These are phyloP conservation scores for Neurospora africana DNA, from an alignment of 495 filamentous ascomycete species.

Conservation along the genomic window DNA sequence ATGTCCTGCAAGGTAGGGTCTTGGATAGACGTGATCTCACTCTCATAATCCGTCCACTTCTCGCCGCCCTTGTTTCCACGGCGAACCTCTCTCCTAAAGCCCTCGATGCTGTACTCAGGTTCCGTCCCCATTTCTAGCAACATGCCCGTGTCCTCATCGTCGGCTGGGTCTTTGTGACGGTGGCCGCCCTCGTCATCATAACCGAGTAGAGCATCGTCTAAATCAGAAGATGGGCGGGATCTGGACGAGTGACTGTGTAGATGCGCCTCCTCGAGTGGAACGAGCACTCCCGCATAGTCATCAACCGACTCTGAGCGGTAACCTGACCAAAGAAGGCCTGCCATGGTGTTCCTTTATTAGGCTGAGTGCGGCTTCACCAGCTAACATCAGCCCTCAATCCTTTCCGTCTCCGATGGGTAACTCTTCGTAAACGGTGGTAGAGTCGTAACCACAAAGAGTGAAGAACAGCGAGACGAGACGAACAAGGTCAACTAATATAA, in stretches of 20 bases:
- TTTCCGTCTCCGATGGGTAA: background rate
- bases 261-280: conserved; percentile 38
- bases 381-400: background rate
- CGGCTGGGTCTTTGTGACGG: conserved; percentile 21
- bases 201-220: conserved; percentile 18
- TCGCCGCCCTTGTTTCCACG: conserved; percentile 26
- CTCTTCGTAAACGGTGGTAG: background rate
- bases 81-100: conserved; percentile 34
- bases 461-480: background rate
- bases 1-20: background rate
- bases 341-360: background rate
- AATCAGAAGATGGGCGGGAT: conserved; percentile 21
- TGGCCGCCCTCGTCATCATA: conserved; percentile 12
- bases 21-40: conserved; percentile 22
- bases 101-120: conserved; percentile 41
- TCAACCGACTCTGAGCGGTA: conserved; percentile 28
- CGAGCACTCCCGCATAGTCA: conserved; percentile 33
- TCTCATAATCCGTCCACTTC: conserved; percentile 39
- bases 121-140: conserved; percentile 24
- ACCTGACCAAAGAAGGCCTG: conserved; percentile 3
- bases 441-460: background rate
- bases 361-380: background rate
- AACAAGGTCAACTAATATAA: background rate
- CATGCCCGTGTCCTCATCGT: conserved; percentile 30
- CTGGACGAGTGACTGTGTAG: conserved; percentile 36